A percentile compares a stretch with the other conserved stretches of the same genome.
Conservation (phyloP, 2,329 filamentous ascomycete genomes). For the Dryadomyces sulphureus region DNA sequence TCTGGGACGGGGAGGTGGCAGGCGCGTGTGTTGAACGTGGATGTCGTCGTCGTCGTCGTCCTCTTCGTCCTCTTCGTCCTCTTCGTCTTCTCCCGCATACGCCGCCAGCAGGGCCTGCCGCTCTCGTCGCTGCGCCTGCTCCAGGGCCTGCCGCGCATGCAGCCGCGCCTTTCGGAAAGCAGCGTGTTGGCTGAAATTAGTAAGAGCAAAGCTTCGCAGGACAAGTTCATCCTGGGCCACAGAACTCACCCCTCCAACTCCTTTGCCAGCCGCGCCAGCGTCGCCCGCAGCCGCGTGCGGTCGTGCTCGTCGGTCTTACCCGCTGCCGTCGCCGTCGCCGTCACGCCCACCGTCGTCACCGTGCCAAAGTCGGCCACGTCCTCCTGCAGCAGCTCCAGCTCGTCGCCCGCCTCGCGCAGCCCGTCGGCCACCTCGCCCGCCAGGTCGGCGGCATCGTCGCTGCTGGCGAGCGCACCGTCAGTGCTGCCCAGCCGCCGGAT, state of each 20-base stretch:
- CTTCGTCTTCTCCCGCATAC: constrained; percentile 24
- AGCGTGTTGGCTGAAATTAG: constrained; percentile 31
- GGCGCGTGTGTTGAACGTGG: not conserved
- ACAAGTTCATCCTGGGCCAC: too few species aligned
- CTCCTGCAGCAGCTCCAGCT: constrained; percentile 65
- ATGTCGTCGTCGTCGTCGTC: constrained; percentile 5
- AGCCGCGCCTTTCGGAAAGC: constrained; percentile 74
- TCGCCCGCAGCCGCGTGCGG: constrained; percentile 49
- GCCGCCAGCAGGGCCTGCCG: constrained; percentile 59
- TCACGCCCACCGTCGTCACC: not conserved
- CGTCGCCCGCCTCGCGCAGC: constrained; percentile 66
- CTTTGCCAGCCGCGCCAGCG: constrained; percentile 48
- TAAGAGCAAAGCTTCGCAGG: not conserved
- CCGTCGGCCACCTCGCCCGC: constrained; percentile 65
- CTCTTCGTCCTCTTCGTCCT: constrained; percentile 13
- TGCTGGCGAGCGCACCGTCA: constrained; percentile 23
- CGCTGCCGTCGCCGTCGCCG: not conserved
- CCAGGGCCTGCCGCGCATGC: constrained; percentile 58
- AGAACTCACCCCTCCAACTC: constrained; percentile 57
- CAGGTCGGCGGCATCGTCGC: constrained; percentile 52
- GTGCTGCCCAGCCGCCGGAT: constrained; percentile 41
- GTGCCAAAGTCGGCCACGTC: constrained; percentile 56
- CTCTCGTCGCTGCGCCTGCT: constrained; percentile 60
- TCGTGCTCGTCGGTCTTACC: constrained; percentile 26
- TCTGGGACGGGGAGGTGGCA: constrained; percentile 15